Base-by-base conservation (phyloP, 2,329 filamentous ascomycete species). In the Cladosporium colombiae region DNA sequence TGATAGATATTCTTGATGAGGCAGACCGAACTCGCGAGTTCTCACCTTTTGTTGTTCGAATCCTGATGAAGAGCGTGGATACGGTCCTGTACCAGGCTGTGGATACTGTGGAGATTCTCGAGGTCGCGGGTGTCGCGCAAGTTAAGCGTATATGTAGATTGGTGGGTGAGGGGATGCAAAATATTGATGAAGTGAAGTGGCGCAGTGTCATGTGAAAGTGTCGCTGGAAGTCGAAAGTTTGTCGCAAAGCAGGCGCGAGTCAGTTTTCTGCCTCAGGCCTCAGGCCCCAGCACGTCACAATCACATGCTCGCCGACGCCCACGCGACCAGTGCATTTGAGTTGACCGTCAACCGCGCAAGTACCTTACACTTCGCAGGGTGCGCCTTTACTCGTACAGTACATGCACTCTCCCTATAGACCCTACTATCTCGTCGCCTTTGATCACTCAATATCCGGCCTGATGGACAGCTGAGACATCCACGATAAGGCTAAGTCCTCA, bases 401-500 rank as follows among this genome's bases (percentile, higher is more conserved):
- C 29, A n/a, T 29, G 31, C 52, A 55, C 14, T n/a, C 27, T 33
- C 11, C 27, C 52, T 33, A 55, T 55, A 55, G 52, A 55, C 10
- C 18, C 27, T 55, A 55, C n/a, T n/a, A 21, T 14, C 27, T 33
- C 27, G 18, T 33, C 52, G 5, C 27, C 25, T 18, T 7, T 31
- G n/a, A 11, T 14, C 29, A n/a, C 25, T 55, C 5, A 44, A 55
- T 1, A 11, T 31, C 29, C 29, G 50, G 18, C 50, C 25, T 27
- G 50, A 57, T 57, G 53, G 53, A 27, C 31, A 23, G 53, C 31
- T 57, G 55, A 57, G 23, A 23, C 37, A 35, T 27, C 46, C 18
- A 33, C 60, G 49, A 62, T 44, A 35, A 62, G 60, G 60, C 49
- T 55, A 62, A 35, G 58, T 53, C 46, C 33, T 55, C 44, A 52